phyloP scores from a whole-genome alignment of 805 yeast genomes.

The Saturnispora besseyi region DNA sequence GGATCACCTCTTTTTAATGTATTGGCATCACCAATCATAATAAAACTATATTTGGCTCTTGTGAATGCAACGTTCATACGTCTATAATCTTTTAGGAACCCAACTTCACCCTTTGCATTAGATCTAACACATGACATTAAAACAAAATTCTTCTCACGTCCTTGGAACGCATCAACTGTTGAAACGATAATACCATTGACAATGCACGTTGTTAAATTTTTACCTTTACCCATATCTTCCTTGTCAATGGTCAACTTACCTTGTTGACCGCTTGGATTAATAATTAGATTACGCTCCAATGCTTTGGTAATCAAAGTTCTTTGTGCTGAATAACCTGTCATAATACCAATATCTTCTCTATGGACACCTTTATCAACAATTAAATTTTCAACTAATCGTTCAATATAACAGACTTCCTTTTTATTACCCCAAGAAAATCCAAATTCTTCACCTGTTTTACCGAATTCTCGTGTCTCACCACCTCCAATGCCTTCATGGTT shows the following conservation, averaged over 20 bases:
- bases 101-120: slow-evolving; percentile 44
- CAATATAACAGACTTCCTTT: slow-evolving; percentile 42
- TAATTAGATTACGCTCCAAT: slow-evolving; percentile 40
- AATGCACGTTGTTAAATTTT: slow-evolving; percentile 35
- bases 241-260: slow-evolving; percentile 49
- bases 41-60: slow-evolving; percentile 54
- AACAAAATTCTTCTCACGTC: slow-evolving; percentile 78
- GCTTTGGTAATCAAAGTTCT: slow-evolving; percentile 49
- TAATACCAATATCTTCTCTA: slow-evolving; percentile 48
- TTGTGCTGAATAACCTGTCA: slow-evolving; percentile 74
- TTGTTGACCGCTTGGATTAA: slow-evolving; percentile 45
- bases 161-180: slow-evolving; percentile 87
- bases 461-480: slow-evolving; percentile 39
- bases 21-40: slow-evolving; percentile 52
- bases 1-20: slow-evolving; percentile 37
- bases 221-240: slow-evolving; percentile 43
- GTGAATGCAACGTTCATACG: slow-evolving; percentile 68
- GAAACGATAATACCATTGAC: slow-evolving; percentile 40
- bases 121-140: slow-evolving; percentile 73
- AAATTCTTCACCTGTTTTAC: slow-evolving; percentile 30
- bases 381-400: slow-evolving; percentile 40
- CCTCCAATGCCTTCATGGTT: slow-evolving; percentile 40
- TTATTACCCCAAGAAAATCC: slow-evolving; percentile 53
- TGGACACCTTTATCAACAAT: slow-evolving; percentile 45
- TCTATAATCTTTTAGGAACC: slow-evolving; percentile 52